phyloP scores from a whole-genome alignment of 345 rosid genomes.

The Xanthoceras sorbifolium region DNA sequence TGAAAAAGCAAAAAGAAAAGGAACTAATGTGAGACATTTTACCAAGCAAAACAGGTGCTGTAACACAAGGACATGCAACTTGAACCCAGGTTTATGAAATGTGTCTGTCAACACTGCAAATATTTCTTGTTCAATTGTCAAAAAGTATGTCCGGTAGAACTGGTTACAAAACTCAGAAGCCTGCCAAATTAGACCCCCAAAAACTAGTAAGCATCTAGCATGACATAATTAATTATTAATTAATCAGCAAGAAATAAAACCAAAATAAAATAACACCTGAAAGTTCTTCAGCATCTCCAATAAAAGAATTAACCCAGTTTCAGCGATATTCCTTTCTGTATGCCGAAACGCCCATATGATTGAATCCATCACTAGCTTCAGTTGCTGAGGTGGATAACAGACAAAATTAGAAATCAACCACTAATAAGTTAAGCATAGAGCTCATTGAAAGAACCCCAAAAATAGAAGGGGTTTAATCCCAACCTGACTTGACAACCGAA shows the following conservation, averaged over 20 bases:
- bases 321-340: constrained; percentile 98
- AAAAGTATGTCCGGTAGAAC: constrained; percentile 65
- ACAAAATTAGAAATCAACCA: neutral
- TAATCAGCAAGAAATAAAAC: neutral
- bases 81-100: constrained; percentile 98
- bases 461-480: constrained; percentile 22
- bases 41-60: constrained; percentile 92
- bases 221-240: constrained; percentile 5
- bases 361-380: constrained; percentile 97
- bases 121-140: constrained; percentile 89
- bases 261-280: constrained; percentile 50
- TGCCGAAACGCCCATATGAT: constrained; percentile 99
- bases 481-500: constrained; percentile 92
- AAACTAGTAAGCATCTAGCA: constrained; percentile 24
- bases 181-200: constrained; percentile 33
- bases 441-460: neutral
- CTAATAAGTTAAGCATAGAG: neutral
- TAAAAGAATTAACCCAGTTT: constrained; percentile 90
- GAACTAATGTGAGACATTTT: constrained; percentile 15
- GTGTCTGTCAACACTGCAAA: constrained; percentile 97
- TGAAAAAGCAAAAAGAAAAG: neutral
- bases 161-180: constrained; percentile 81
- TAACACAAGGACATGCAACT: constrained; percentile 88
- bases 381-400: constrained; percentile 59
- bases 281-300: constrained; percentile 94